Conservation (phyloP, 192 early-diverging fungal species). For the Backusella australiensis region DNA sequence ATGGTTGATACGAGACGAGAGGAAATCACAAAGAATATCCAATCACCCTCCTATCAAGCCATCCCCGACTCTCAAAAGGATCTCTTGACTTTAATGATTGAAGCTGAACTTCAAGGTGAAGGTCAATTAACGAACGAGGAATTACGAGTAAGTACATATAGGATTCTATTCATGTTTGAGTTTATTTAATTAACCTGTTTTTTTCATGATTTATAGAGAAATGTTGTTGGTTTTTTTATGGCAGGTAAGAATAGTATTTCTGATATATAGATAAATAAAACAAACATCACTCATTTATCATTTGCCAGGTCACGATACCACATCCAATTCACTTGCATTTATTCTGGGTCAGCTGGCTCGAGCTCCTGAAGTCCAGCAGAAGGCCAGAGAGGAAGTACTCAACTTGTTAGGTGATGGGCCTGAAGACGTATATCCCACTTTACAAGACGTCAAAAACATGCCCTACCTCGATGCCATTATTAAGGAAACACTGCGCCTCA, state of each 20-base stretch:
- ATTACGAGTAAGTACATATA: constrained; percentile 21
- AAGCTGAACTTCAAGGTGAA: constrained; percentile 19
- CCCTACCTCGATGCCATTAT: constrained; percentile 49
- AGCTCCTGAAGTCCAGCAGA: constrained; percentile 48
- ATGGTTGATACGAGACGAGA: constrained; percentile 14
- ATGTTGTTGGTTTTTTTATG: constrained; percentile 16
- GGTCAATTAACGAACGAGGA: constrained; percentile 13
- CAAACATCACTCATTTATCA: background rate
- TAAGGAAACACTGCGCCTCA: constrained; percentile 37
- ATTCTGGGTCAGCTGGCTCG: constrained; percentile 48
- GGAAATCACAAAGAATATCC: background rate
- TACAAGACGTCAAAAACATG: constrained; percentile 51
- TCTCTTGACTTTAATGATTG: constrained; percentile 33
- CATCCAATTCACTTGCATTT: constrained; percentile 51
- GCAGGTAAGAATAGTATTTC: constrained; percentile 6
- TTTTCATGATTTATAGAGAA: constrained; percentile 1
- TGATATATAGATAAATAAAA: no score
- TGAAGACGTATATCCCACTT: constrained; percentile 45
- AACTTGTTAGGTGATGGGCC: constrained; percentile 51
- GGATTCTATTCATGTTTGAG: background rate
- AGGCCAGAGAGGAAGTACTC: constrained; percentile 51
- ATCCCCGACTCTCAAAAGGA: constrained; percentile 24
- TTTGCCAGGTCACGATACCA: constrained; percentile 49
- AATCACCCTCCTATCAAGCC: background rate
- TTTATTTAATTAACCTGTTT: background rate